Evolutionary conservation across 164 flowering plant genomes (phyloP).

Genomic region (Litsea cubeba): DNA sequence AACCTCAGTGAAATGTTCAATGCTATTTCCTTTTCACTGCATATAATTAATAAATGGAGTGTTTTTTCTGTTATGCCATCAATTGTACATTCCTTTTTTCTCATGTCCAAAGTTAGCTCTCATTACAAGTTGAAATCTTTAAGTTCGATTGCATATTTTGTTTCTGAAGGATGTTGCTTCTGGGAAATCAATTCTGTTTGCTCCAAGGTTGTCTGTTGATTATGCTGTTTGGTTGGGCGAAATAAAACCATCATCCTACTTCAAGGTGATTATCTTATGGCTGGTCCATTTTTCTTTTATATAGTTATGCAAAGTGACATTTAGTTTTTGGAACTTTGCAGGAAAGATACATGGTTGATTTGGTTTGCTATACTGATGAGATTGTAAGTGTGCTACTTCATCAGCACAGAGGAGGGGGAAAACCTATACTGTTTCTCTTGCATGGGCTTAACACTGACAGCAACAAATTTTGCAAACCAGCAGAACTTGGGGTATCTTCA

Average conservation of each 20-base stretch:
- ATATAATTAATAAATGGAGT: too few relatives aligned
- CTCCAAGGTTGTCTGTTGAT: constrained; percentile 71
- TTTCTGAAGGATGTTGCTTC: constrained; percentile 60
- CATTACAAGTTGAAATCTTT: too few relatives aligned
- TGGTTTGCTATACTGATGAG: constrained; percentile 62
- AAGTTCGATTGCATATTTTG: neutral
- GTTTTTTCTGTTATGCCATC: too few relatives aligned
- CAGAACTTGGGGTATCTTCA: constrained; percentile 62
- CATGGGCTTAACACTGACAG: constrained; percentile 91
- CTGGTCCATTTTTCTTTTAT: neutral
- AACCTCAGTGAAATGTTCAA: too few relatives aligned
- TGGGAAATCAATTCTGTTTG: constrained; percentile 78
- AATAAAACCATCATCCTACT: constrained; percentile 68
- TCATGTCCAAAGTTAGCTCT: too few relatives aligned
- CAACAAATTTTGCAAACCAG: constrained; percentile 71
- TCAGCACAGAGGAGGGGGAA: constrained; percentile 42
- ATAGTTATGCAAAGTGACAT: neutral
- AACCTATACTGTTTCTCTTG: constrained; percentile 69
- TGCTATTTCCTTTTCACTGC: too few relatives aligned
- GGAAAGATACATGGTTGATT: constrained; percentile 69
- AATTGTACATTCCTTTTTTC: too few relatives aligned
- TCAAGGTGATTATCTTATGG: constrained; percentile 46
- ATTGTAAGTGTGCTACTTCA: constrained; percentile 47
- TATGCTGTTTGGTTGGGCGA: constrained; percentile 95
- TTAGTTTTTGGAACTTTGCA: constrained; percentile 24